phyloP scores from a whole-genome alignment of 2,329 filamentous ascomycete species.

The Diaporthe batatas region DNA sequence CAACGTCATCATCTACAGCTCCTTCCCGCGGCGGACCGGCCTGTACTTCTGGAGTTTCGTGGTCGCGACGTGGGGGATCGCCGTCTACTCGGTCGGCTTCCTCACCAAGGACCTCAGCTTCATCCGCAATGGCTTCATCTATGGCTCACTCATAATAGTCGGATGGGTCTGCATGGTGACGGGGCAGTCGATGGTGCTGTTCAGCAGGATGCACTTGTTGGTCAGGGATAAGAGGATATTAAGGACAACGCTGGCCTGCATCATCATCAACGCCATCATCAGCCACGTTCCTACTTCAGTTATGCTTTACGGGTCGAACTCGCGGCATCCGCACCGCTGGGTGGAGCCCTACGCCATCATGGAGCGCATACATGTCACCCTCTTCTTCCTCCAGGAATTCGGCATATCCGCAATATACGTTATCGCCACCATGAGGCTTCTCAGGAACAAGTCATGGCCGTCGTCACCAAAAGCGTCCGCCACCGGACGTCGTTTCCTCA shows the following conservation, averaged over 20 bases:
- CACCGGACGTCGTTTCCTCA: neutral
- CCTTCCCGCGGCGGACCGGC: constrained; percentile 15
- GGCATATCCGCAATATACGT: constrained; percentile 61
- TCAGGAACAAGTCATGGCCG: constrained; percentile 9
- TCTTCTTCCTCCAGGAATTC: constrained; percentile 69
- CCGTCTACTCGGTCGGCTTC: constrained; percentile 32
- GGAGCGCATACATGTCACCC: constrained; percentile 69
- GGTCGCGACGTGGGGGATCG: constrained; percentile 24
- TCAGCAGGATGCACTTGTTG: constrained; percentile 73
- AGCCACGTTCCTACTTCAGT: constrained; percentile 67
- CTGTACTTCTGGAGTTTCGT: constrained; percentile 40
- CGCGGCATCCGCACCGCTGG: constrained; percentile 4
- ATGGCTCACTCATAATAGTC: constrained; percentile 8
- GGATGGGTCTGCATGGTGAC: constrained; percentile 70
- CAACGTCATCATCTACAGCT: constrained; percentile 32
- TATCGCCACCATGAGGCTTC: constrained; percentile 43
- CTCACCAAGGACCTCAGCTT: constrained; percentile 27
- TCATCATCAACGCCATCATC: constrained; percentile 66
- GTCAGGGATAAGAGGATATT: constrained; percentile 62
- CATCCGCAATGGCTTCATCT: constrained; percentile 16
- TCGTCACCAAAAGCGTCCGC: neutral
- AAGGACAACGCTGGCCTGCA: constrained; percentile 65
- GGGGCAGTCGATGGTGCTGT: constrained; percentile 69
- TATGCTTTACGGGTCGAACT: constrained; percentile 48
- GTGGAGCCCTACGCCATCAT: constrained; percentile 58